These are phyloP conservation scores for Metschnikowia noctiluminum DNA, from an alignment of 805 yeast species.

Conservation along the genomic window DNA sequence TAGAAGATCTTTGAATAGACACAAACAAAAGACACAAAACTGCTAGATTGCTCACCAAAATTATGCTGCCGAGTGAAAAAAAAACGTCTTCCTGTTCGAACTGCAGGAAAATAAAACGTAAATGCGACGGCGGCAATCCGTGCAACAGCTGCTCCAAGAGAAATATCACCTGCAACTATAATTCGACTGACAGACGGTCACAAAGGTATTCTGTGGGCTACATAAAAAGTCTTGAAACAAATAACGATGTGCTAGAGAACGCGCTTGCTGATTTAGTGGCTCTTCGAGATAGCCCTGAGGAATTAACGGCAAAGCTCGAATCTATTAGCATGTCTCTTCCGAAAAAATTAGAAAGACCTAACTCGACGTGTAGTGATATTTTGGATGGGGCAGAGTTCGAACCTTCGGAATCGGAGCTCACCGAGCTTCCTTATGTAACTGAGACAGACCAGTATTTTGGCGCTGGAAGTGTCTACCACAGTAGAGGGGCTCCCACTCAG, in stretches of 20 bases:
- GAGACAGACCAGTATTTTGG: conserved; percentile 15
- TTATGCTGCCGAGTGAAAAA: conserved; percentile 2
- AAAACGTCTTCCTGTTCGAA: conserved; percentile 16
- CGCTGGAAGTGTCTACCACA: conserved; percentile 18
- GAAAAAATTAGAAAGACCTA: conserved; percentile 2
- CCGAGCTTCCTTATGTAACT: conserved; percentile 7
- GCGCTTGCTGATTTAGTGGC: conserved; percentile 13
- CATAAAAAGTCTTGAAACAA: conserved; percentile 18
- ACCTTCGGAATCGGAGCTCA: conserved; percentile 6
- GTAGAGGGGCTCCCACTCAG: conserved; percentile 6
- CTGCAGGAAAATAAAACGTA: conserved; percentile 19
- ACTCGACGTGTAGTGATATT: background rate
- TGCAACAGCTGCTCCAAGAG: conserved; percentile 16
- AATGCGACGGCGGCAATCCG: conserved; percentile 18
- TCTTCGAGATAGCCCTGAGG: conserved; percentile 15
- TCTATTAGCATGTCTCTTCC: conserved; percentile 12
- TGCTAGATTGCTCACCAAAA: too few species aligned
- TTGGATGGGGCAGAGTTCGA: conserved; percentile 6
- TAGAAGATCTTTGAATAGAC: too few species aligned
- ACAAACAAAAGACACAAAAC: too few species aligned
- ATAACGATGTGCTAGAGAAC: conserved; percentile 15
- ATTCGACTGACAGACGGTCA: conserved; percentile 15
- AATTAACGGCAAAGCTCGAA: conserved; percentile 14
- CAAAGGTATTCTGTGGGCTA: conserved; percentile 18
- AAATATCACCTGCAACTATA: conserved; percentile 14